Conservation (phyloP, 495 filamentous ascomycete genomes). For the Cudoniella acicularis region DNA sequence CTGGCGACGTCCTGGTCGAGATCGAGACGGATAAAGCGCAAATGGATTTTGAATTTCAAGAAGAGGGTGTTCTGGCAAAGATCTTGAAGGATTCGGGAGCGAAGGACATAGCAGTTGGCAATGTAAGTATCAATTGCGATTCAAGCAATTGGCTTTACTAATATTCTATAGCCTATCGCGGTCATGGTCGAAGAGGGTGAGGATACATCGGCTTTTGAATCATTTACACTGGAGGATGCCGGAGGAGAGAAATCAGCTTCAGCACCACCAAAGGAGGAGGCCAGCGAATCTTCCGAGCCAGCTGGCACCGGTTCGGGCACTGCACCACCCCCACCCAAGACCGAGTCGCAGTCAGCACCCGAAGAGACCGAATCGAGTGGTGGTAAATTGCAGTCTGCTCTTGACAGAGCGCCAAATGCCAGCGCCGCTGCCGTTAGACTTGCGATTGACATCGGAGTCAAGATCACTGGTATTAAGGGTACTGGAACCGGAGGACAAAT, state of each 20-base stretch:
- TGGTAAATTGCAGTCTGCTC: constrained; percentile 74
- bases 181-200: constrained; percentile 87
- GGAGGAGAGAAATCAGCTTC: constrained; percentile 72
- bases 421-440: constrained; percentile 74
- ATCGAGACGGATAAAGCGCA: constrained; percentile 99
- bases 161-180: constrained; percentile 77
- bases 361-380: constrained; percentile 70
- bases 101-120: constrained; percentile 93
- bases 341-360: constrained; percentile 51
- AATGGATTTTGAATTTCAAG: constrained; percentile 99
- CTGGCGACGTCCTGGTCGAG: constrained; percentile 97
- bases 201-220: constrained; percentile 82
- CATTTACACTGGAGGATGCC: constrained; percentile 84
- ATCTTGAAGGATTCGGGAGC: constrained; percentile 88
- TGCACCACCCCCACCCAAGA: constrained; percentile 50
- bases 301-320: constrained; percentile 50
- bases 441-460: constrained; percentile 81
- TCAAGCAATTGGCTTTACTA: constrained; percentile 27
- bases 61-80: constrained; percentile 95
- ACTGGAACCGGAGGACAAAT: constrained; percentile 82
- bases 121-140: constrained; percentile 59
- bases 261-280: constrained; percentile 61
- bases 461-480: constrained; percentile 77
- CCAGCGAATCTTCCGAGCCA: constrained; percentile 54
- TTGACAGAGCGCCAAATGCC: constrained; percentile 73